phyloP scores from a whole-genome alignment of 2,329 filamentous ascomycete species.

The Tothia fuscella region DNA sequence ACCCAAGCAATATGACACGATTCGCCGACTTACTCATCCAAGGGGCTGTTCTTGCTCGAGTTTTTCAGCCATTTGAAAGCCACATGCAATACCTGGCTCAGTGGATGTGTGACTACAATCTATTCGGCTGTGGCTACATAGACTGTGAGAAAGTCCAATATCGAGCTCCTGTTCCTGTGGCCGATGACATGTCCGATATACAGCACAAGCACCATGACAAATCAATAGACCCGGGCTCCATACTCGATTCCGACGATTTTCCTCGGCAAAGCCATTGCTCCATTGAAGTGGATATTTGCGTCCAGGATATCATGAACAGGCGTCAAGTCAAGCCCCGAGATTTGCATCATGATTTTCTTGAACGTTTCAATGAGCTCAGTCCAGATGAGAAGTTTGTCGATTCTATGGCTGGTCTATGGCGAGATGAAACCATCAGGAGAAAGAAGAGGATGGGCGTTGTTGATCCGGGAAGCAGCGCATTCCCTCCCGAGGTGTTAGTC shows the following conservation, averaged over 20 bases:
- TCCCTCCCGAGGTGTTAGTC: conserved; percentile 67
- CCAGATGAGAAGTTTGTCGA: conserved; percentile 71
- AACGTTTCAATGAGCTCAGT: conserved; percentile 52
- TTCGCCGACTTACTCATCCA: conserved; percentile 78
- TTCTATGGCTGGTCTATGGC: conserved; percentile 91
- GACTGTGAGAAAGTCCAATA: conserved; percentile 61
- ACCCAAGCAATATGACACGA: conserved; percentile 75
- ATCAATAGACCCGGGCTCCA: conserved; percentile 48
- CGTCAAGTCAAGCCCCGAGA: conserved; percentile 60
- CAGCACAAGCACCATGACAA: conserved; percentile 69
- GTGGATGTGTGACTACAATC: conserved; percentile 97
- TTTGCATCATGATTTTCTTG: conserved; percentile 79
- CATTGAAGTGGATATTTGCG: conserved; percentile 79
- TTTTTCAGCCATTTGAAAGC: conserved; percentile 85
- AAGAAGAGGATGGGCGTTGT: conserved; percentile 55
- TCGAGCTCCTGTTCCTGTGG: conserved; percentile 61
- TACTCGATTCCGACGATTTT: conserved; percentile 52
- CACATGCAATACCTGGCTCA: conserved; percentile 87
- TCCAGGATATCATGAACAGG: conserved; percentile 79
- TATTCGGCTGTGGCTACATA: conserved; percentile 87
- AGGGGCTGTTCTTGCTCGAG: conserved; percentile 71
- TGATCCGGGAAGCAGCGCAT: conserved; percentile 59
- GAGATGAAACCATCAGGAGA: conserved; percentile 71
- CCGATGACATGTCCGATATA: conserved; percentile 47
- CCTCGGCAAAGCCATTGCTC: conserved; percentile 78